phyloP scores from a whole-genome alignment of 2,329 filamentous ascomycete species.

The Lecanosticta acicola region DNA sequence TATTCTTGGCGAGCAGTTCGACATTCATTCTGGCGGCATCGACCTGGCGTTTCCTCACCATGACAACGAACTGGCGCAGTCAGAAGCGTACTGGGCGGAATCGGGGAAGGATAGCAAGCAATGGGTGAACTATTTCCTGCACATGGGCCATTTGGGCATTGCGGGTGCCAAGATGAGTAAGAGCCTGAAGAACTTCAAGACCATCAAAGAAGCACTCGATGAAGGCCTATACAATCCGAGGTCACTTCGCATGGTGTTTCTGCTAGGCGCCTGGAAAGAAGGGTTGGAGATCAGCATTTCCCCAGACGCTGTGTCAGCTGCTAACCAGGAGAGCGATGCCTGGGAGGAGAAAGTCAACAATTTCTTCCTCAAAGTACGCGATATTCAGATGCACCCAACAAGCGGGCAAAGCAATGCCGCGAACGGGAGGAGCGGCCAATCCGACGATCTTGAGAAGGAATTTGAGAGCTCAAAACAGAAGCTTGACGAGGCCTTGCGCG shows the following conservation, averaged over 20 bases:
- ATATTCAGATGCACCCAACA: conserved; percentile 35
- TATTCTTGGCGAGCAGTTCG: conserved; percentile 76
- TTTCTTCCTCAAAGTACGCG: conserved; percentile 57
- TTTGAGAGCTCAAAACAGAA: conserved; percentile 52
- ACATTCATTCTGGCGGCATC: conserved; percentile 88
- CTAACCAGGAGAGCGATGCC: conserved; percentile 47
- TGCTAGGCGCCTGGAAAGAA: conserved; percentile 84
- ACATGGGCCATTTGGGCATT: conserved; percentile 90
- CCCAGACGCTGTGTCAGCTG: conserved; percentile 62
- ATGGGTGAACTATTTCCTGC: conserved; percentile 94
- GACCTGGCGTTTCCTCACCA: conserved; percentile 89
- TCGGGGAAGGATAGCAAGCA: conserved; percentile 44
- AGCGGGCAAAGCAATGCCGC: not conserved
- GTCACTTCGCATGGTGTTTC: conserved; percentile 75
- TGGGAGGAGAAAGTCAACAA: conserved; percentile 79
- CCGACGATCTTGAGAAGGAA: conserved; percentile 37
- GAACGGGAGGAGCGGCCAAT: conserved; percentile 5
- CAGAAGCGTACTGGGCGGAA: conserved; percentile 69
- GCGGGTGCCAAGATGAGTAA: conserved; percentile 94
- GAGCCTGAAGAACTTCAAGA: conserved; percentile 91
- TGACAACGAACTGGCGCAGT: conserved; percentile 87
- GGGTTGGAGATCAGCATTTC: conserved; percentile 78
- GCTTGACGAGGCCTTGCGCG: conserved; percentile 63
- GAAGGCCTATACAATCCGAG: conserved; percentile 68
- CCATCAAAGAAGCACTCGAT: conserved; percentile 74